Conservation (phyloP, 116 monocot species). For the Iris pallida region DNA sequence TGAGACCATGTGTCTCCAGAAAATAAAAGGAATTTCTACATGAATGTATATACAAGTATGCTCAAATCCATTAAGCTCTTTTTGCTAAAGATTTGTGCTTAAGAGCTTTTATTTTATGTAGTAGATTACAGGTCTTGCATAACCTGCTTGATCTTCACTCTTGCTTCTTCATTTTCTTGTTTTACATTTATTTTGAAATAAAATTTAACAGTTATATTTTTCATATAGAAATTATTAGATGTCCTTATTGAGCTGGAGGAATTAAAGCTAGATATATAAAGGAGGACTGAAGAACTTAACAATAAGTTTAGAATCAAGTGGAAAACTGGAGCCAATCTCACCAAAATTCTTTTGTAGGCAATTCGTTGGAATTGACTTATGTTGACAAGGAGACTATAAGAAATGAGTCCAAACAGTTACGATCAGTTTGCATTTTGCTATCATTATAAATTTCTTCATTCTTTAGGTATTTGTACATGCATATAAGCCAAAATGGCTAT, state of each 20-base stretch:
- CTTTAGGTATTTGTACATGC: no score
- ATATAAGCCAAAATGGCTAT: background rate
- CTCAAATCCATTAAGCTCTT: background rate
- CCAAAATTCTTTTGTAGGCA: conserved; percentile 20
- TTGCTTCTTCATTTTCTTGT: background rate
- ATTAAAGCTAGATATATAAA: conserved; percentile 69
- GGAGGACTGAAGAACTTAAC: conserved; percentile 50
- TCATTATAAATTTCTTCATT: background rate
- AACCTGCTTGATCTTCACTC: background rate
- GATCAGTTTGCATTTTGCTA: background rate
- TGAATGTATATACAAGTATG: conserved; percentile 24
- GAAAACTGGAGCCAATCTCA: conserved; percentile 25
- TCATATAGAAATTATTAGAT: conserved; percentile 54
- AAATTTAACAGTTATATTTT: background rate
- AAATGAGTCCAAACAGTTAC: conserved; percentile 26
- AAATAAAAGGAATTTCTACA: conserved; percentile 38
- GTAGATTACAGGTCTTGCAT: no score
- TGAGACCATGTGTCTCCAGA: conserved; percentile 33
- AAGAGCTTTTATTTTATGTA: background rate
- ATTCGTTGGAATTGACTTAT: conserved; percentile 51
- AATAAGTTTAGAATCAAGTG: conserved; percentile 38
- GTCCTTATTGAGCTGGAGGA: conserved; percentile 65
- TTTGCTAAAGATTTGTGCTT: background rate
- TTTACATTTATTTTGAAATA: no score
- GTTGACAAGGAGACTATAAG: conserved; percentile 19